Evolutionary conservation across 2,329 filamentous ascomycete genomes (phyloP), one percentile per base, ranked within the genome.

Genomic region (Penicillium sp.): DNA sequence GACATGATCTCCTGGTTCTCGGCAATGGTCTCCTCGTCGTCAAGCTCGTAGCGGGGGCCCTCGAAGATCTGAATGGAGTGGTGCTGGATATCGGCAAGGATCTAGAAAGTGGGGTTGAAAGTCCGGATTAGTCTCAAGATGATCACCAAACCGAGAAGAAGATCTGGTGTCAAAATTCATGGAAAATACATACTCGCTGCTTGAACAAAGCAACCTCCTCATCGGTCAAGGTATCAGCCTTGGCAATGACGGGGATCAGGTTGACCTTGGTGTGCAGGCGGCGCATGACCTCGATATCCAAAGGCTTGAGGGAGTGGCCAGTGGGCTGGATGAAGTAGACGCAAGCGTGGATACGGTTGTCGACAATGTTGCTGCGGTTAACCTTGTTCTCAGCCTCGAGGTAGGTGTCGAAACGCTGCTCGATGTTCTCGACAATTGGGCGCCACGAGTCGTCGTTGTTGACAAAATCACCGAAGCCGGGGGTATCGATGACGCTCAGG

Each of bases 1-100:
- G 94, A 97, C 92, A 99, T 95, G 79, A 99, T 99, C 83, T 99
- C 95, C 79, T 96, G 95, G 86, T 99, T 99, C 86, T 99, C 95
- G 27, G 95, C 95, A 77, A 99, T 97, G 39, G 95, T 99, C 85
- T 99, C 95, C 81, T 99, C 95, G 69, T 99, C 95, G 74, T 99
- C 95, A 64, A 98, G 89, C 81, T 99, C 95, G 80, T 99, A 99
- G 68, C 94, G 91, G 66, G 95, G 95, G 7, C 95, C 95, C 79
- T 99, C 95, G 77, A 99, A 99, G 81, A 99, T 99, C 79, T 97
- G 93, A 73, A 99, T 97, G 73, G 89, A 90, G 82, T 99, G 94
- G 82, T 96, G 88, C 80, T 95, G 89, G 79, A 99, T 98, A 75
- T 99, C 95, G 73, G 92, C 87, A 68, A 98, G 87, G 73, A 99